Evolutionary conservation across 2,329 filamentous ascomycete genomes (phyloP).

Genomic region (Penicillium sp.): DNA sequence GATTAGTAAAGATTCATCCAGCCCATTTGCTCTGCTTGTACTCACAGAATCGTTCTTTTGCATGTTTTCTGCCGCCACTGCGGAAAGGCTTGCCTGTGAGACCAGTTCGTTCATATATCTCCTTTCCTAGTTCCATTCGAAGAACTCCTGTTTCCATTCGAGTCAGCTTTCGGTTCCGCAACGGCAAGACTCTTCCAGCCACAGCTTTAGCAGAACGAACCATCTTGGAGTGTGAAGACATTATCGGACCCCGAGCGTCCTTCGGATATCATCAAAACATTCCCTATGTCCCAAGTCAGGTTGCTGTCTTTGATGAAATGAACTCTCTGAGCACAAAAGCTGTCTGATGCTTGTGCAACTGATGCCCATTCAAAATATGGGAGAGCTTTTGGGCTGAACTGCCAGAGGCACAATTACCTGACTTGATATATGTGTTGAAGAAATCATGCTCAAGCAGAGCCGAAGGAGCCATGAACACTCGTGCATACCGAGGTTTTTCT

Average conservation of each 20-base stretch:
- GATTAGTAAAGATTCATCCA: constrained; percentile 13
- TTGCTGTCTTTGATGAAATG: neutral
- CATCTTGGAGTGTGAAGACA: constrained; percentile 68
- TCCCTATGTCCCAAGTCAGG: constrained; percentile 52
- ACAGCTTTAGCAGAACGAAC: constrained; percentile 44
- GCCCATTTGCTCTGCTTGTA: constrained; percentile 1
- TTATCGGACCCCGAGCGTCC: constrained; percentile 70
- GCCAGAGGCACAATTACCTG: constrained; percentile 52
- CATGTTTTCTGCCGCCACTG: constrained; percentile 59
- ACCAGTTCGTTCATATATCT: constrained; percentile 79
- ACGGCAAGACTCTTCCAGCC: neutral
- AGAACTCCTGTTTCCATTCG: constrained; percentile 58
- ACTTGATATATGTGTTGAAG: constrained; percentile 81
- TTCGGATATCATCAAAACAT: constrained; percentile 80
- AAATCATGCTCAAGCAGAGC: constrained; percentile 73
- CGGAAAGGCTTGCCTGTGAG: constrained; percentile 69
- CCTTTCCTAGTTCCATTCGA: constrained; percentile 73
- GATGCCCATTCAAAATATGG: neutral
- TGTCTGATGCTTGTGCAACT: neutral
- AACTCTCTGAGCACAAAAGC: neutral
- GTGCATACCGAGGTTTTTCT: constrained; percentile 57
- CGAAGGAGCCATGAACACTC: constrained; percentile 69
- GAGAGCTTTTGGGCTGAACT: neutral
- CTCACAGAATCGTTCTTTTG: constrained; percentile 73
- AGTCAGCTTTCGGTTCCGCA: neutral